Evolutionary conservation across 2,329 filamentous ascomycete species (phyloP), one percentile per base, ranked within the genome.

Genomic region (Claviceps sp.): DNA sequence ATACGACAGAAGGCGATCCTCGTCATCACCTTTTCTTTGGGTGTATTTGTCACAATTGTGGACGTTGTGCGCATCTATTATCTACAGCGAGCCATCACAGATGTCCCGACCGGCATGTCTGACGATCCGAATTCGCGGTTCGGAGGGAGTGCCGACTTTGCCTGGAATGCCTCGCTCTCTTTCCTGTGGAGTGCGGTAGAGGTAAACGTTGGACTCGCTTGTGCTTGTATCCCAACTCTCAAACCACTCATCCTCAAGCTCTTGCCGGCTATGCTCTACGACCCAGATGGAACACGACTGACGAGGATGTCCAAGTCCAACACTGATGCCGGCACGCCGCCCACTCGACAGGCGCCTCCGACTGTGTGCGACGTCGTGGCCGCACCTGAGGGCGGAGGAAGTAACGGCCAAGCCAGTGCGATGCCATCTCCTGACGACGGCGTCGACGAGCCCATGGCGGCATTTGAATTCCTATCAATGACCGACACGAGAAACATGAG

Each of bases 141-240:
- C 50, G 78, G 77, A 7, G 71, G 71, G 44, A 73, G 74, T 44
- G 60, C 66, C 2, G 71, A 81, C 53, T 82, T 81, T 59, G 70
- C 76, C 51, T 87, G 81, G 82, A 89, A 91, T 62, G 87, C 87
- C 0, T 88, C 87, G 0, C 70, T 89, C 5, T 87, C 88, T 0
- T 84, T 94, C 62, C 91, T 95, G 87, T 97, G 90, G 91, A 91
- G 87, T 16, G 86, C 85, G 13, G 82, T 96, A 51, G 90, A 96
- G 66, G 89, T 95, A 62, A 93, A 95, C 58, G 74, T 94, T 1
- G 90, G 89, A 18, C 89, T 96, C 59, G 84, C 89, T 57, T 95
- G 88, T 62, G 90, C 86, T 43, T 95, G 89, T 60, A 86, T 96
- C n/a, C 91, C 91, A 8, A 91, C 86, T 0, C 71, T 96, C 55